Percentiles rank a stretch among this genome's conserved stretches.
Conservation (phyloP, 192 early-diverging fungal genomes). For the Obelidium mucronatum region DNA sequence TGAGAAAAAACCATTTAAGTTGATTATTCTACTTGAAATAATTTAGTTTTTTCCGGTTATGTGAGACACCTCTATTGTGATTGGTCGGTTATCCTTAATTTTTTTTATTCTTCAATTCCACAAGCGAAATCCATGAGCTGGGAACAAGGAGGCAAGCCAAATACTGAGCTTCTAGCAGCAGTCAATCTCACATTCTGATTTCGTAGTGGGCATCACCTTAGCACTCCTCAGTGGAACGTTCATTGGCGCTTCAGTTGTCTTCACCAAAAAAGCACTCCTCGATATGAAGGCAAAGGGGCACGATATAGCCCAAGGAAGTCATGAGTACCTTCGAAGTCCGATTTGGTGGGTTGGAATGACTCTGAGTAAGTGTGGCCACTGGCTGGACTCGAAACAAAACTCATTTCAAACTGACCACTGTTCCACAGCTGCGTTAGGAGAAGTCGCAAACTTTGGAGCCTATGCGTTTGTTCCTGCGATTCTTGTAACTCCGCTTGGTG, state of each 20-base stretch:
- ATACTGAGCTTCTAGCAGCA: background rate
- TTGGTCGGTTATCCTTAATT: too few relatives aligned
- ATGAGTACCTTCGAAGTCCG: slow-evolving; percentile 82
- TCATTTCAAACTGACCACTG: too few relatives aligned
- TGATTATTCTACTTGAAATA: too few relatives aligned
- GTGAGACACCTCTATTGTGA: too few relatives aligned
- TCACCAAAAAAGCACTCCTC: slow-evolving; percentile 87
- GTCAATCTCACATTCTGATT: background rate
- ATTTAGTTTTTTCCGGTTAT: too few relatives aligned
- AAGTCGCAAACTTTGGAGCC: slow-evolving; percentile 92
- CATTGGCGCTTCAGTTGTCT: slow-evolving; percentile 87
- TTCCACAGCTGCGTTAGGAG: slow-evolving; percentile 87
- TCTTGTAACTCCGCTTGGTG: slow-evolving; percentile 89
- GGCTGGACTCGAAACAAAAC: background rate
- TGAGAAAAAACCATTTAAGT: too few relatives aligned
- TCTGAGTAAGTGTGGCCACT: slow-evolving; percentile 59
- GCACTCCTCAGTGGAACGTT: slow-evolving; percentile 84
- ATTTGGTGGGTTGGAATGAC: slow-evolving; percentile 94
- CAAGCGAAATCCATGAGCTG: background rate
- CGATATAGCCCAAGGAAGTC: slow-evolving; percentile 63
- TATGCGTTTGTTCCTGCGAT: slow-evolving; percentile 97
- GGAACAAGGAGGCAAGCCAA: slow-evolving; percentile 9
- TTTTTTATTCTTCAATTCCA: too few relatives aligned
- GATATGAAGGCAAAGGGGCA: slow-evolving; percentile 84
- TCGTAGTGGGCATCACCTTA: slow-evolving; percentile 76